These are phyloP conservation scores for Monilinia fructicola DNA, from an alignment of 2,329 filamentous ascomycete genomes.

Conservation along the genomic window DNA sequence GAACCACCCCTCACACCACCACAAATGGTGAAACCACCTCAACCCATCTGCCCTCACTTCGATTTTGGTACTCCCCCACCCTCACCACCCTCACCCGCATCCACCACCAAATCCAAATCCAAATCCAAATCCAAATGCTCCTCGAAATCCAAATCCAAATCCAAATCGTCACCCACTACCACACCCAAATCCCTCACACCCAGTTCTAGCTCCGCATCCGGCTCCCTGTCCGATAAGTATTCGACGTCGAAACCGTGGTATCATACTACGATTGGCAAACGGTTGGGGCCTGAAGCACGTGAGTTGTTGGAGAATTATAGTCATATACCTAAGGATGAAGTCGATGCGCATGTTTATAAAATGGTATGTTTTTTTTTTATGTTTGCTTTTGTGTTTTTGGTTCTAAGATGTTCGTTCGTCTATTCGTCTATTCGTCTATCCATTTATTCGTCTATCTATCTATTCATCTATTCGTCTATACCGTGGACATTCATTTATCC, in stretches of 20 bases:
- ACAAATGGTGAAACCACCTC: background rate
- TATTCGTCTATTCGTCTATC: no score
- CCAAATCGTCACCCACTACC: background rate
- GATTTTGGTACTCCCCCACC: constrained; percentile 9
- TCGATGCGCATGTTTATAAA: constrained; percentile 29
- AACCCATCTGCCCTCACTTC: background rate
- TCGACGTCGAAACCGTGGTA: constrained; percentile 21
- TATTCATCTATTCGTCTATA: no score
- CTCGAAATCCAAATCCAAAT: background rate
- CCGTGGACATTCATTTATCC: background rate
- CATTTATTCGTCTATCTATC: no score
- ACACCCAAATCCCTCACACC: background rate
- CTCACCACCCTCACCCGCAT: background rate
- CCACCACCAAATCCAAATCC: background rate
- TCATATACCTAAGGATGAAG: constrained; percentile 25
- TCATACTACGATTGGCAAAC: constrained; percentile 8
- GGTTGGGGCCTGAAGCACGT: constrained; percentile 21
- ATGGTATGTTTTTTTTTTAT: constrained; percentile 22
- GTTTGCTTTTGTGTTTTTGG: background rate
- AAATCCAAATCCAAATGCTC: background rate
- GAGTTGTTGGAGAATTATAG: constrained; percentile 31
- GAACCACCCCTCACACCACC: background rate
- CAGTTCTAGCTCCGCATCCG: no score
- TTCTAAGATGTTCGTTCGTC: background rate
- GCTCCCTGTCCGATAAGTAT: constrained; percentile 2